These are phyloP conservation scores for Gnomoniopsis sp. DNA, from an alignment of 2,329 filamentous ascomycete genomes.

Conservation along the genomic window DNA sequence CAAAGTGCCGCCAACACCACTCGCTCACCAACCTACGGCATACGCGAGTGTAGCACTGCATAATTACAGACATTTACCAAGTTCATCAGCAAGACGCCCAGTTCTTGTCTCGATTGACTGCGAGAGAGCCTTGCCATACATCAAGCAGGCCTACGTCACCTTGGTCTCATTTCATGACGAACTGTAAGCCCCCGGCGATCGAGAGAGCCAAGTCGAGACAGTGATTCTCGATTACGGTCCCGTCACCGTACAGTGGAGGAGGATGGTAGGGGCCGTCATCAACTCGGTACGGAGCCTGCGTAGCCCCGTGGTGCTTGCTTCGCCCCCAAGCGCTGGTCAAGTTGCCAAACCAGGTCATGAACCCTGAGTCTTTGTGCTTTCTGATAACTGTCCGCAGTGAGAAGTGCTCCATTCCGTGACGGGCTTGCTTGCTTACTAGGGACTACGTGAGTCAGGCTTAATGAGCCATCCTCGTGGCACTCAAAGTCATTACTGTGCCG, in stretches of 20 bases:
- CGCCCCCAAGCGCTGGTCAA: conserved; percentile 33
- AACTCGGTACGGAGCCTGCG: conserved; percentile 27
- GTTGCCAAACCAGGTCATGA: conserved; percentile 31
- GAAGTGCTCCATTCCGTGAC: no score
- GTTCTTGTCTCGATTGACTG: no score
- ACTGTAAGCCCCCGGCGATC: conserved; percentile 25
- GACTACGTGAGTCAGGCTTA: conserved; percentile 30
- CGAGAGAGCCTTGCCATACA: conserved; percentile 20
- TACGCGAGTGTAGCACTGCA: conserved; percentile 31
- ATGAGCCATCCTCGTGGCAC: conserved; percentile 33
- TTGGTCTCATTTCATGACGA: conserved; percentile 26
- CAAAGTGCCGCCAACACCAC: conserved; percentile 30
- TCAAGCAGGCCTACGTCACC: conserved; percentile 30
- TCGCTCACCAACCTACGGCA: conserved; percentile 28
- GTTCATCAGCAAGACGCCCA: not conserved
- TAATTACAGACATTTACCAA: conserved; percentile 25
- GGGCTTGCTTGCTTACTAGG: conserved; percentile 25
- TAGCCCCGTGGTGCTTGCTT: conserved; percentile 30
- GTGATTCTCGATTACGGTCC: conserved; percentile 25
- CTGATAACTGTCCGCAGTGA: conserved; percentile 22
- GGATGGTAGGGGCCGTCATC: conserved; percentile 33
- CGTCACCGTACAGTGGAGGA: conserved; percentile 29
- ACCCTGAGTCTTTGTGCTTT: conserved; percentile 25
- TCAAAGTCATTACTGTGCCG: conserved; percentile 30
- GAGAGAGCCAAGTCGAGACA: conserved; percentile 28